Conservation (phyloP, 345 rosid species). For the Sonneratia caseolaris region DNA sequence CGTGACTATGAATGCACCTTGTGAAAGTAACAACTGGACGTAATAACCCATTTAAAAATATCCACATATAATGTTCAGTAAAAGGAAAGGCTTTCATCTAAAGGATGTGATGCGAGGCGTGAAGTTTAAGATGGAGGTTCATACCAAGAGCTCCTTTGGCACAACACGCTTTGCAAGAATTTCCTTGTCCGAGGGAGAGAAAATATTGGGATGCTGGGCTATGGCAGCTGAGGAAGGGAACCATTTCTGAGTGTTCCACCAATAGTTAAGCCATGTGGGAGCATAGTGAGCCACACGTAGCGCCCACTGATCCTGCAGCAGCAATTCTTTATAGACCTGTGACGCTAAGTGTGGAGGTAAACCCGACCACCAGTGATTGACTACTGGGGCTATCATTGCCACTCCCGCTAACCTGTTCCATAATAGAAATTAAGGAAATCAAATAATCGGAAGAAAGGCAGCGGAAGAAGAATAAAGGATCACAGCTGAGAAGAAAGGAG, state of each 20-base stretch:
- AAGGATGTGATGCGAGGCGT: not conserved
- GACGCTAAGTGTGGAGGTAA: conserved; percentile 30
- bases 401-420: conserved; percentile 45
- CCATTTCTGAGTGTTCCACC: conserved; percentile 21
- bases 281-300: conserved; percentile 14
- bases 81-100: not conserved
- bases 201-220: not conserved
- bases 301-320: conserved; percentile 14
- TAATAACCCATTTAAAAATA: no score
- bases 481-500: no score
- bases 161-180: not conserved
- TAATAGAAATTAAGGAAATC: not conserved
- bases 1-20: not conserved
- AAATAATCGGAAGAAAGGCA: not conserved
- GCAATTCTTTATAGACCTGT: conserved; percentile 21
- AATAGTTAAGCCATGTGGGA: conserved; percentile 15
- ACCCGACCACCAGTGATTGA: conserved; percentile 56
- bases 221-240: conserved; percentile 9
- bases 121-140: not conserved
- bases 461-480: not conserved
- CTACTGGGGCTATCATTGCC: conserved; percentile 29
- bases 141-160: not conserved
- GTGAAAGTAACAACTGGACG: no score
- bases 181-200: conserved; percentile 12
- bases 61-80: not conserved